Evolutionary conservation across 2,329 filamentous ascomycete genomes (phyloP), one percentile per base, ranked within the genome.

Genomic region (Alternaria atra): DNA sequence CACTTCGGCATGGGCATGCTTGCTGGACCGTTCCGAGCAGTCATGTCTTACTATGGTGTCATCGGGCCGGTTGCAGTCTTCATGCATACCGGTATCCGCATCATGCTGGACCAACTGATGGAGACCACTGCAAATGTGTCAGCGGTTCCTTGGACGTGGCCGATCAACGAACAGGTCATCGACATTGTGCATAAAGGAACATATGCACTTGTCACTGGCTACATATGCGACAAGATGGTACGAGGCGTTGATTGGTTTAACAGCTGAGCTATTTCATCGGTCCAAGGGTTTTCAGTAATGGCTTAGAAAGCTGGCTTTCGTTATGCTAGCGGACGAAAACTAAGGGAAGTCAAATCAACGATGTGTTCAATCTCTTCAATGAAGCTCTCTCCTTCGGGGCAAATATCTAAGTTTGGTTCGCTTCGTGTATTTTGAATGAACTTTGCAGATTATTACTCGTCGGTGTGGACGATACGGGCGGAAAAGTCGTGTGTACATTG

Each of bases 141-240:
- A n/a, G 65, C 71, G 34, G 29, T 69, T 64, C 73, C 74, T 44
- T 78, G 74, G 74, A 72, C 67, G 3, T 77, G 75, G 74, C 73
- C 74, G 15, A 71, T 76, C 37, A 73, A 73, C 29, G 73, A 77
- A 53, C 75, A 77, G 57, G 64, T 72, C 8, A 58, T 77, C 50
- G 74, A 77, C 64, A 43, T 76, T 32, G 3, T 74, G 48, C 72
- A 77, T 37, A 76, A 77, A 56, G 65, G 68, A 0, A 47, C 71
- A 2, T 78, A 72, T 68, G 66, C 66, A 6, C 10, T 74, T 6
- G 66, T 73, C 2, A 69, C 66, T 17, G 73, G 75, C 10, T 77
- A 74, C 52, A 34, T 73, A 15, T 68, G 69, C 32, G 73, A 73
- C 46, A 43, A 48, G 25, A 25, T 66, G 40, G 51, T 69, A 0